phyloP scores from a whole-genome alignment of 2,329 filamentous ascomycete species.

The Stylonectria norvegica region DNA sequence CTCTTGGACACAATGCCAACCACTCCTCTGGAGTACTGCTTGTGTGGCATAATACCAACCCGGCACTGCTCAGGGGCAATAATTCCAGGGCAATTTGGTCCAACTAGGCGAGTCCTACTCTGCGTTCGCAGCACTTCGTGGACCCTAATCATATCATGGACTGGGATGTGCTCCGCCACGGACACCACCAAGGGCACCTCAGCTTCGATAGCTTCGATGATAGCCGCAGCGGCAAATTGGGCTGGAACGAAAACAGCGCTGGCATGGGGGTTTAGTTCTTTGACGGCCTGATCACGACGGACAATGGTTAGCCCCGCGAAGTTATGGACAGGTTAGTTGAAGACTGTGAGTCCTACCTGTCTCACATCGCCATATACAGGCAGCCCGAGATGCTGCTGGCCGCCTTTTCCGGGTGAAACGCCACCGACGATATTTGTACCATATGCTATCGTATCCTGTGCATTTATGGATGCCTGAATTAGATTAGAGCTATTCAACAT shows the following conservation, averaged over 20 bases:
- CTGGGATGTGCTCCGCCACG: constrained; percentile 75
- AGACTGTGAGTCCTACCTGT: constrained; percentile 24
- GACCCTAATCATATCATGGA: constrained; percentile 71
- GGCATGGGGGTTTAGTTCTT: constrained; percentile 52
- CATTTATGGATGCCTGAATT: constrained; percentile 35
- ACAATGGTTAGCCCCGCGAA: not conserved
- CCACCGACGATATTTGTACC: constrained; percentile 38
- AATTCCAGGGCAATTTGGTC: constrained; percentile 78
- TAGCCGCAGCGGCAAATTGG: constrained; percentile 61
- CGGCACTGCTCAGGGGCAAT: constrained; percentile 68
- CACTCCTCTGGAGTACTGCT: constrained; percentile 51
- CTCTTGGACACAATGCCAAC: constrained; percentile 78
- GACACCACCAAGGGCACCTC: constrained; percentile 75
- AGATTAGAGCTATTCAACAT: not conserved
- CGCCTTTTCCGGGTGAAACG: constrained; percentile 37
- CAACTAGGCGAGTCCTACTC: constrained; percentile 67
- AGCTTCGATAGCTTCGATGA: constrained; percentile 72
- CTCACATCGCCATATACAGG: constrained; percentile 35
- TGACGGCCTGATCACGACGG: no score
- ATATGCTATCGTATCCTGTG: constrained; percentile 37
- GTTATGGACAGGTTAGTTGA: not conserved
- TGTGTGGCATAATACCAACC: constrained; percentile 41
- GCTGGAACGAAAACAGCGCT: constrained; percentile 73
- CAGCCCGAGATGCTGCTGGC: constrained; percentile 30
- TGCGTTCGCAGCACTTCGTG: constrained; percentile 70